Base-by-base conservation (phyloP, 306 rosid species). In the Dalbergia cultrata region DNA sequence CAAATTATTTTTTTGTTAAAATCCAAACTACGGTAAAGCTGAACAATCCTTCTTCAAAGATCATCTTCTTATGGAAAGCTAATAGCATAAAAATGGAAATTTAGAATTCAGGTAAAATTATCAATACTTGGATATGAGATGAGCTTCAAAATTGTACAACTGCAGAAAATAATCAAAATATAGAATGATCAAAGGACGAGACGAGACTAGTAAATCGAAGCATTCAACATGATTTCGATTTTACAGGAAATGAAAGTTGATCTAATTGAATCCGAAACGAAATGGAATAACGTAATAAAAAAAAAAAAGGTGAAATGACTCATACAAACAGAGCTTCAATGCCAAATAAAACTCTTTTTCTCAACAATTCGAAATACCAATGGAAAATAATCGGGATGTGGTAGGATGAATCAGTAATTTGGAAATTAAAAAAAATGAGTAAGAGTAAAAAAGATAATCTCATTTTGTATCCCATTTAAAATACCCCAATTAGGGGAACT, bases 261-360 rank as follows among this genome's bases (percentile, higher is more conserved):
- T 86, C 80, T 41, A 58, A 82, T 78, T 33, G 73, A 82, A 82
- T 67, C 77, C 31, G 53, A 12, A 0, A 13, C 13, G 11, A 11
- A 43, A 43, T 9, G 47, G 8, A 43, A 43, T 43, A 43, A 9
- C 47, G 14, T 5, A 52, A 1, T 14, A 52, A 18, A 16, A n/a
- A 13, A 52, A 18, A 16, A n/a, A 13, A 13, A 52, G 14, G 14
- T 13, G 66, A 34, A 85, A 74, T 17, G 21, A 54, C 16, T 5
- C 16, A 11, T 2, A 1, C 5, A 49, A 49, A 49, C 49, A 44
- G 12, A 7, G 3, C 49, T 44, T 49, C 19, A 9, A 53, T 19
- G 58, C 58, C 58, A 53, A 21, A 11, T 11, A 49, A 49, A 49
- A 5, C 54, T 49, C 52, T 47, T n/a, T n/a, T n/a, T n/a, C 22